Evolutionary conservation across 305 asterid genomes (phyloP).

Genomic region (Fraxinus paxiana): DNA sequence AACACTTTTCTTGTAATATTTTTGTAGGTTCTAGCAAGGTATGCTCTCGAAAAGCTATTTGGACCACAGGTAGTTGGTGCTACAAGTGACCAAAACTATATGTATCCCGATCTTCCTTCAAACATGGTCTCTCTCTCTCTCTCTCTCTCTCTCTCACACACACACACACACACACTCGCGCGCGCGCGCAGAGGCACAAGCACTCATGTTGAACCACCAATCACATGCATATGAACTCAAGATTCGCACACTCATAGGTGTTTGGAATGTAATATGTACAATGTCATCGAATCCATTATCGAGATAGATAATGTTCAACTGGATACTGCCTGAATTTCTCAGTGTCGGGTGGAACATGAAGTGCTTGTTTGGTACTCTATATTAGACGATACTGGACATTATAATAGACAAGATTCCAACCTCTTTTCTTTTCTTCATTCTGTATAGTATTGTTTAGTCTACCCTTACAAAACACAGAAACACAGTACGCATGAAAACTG

Average conservation of each 20-base stretch:
- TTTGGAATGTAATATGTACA: neutral
- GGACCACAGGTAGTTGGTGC: constrained; percentile 66
- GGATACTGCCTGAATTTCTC: neutral
- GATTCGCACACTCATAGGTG: neutral
- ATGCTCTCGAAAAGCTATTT: constrained; percentile 62
- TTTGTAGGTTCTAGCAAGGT: constrained; percentile 56
- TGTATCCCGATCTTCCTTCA: constrained; percentile 83
- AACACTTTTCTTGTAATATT: neutral
- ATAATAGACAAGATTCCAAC: neutral
- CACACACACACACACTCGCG: no score
- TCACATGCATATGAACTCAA: neutral
- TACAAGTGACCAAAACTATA: constrained; percentile 61
- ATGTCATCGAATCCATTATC: neutral
- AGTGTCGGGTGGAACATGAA: neutral
- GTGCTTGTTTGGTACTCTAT: neutral
- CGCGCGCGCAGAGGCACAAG: neutral
- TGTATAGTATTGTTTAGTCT: neutral
- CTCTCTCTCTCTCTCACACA: constrained; percentile 10
- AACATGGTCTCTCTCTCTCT: constrained; percentile 59
- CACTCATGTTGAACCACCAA: neutral
- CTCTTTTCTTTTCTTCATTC: neutral
- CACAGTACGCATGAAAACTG: neutral
- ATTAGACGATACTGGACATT: neutral
- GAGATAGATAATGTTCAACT: neutral
- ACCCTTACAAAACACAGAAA: neutral